These are phyloP conservation scores for Venturia nashicola DNA, from an alignment of 2,329 filamentous ascomycete species.

Conservation along the genomic window DNA sequence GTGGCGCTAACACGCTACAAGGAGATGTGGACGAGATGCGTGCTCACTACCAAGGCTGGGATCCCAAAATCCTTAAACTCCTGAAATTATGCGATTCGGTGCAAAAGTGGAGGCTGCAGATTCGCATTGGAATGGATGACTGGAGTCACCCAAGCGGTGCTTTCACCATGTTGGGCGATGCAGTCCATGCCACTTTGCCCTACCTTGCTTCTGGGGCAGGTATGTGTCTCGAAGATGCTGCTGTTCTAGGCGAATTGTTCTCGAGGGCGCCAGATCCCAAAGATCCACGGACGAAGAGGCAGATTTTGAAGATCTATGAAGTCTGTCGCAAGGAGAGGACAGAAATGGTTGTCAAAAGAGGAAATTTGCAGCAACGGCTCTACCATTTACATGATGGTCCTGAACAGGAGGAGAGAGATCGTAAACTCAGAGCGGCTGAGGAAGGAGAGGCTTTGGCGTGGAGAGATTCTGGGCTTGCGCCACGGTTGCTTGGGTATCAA, in stretches of 20 bases:
- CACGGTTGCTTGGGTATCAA: background rate
- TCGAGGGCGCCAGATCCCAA: background rate
- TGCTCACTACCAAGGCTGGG: slow-evolving; percentile 44
- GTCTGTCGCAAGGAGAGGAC: slow-evolving; percentile 45
- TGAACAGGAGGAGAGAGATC: slow-evolving; percentile 43
- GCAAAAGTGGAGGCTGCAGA: slow-evolving; percentile 49
- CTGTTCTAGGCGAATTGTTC: slow-evolving; percentile 14
- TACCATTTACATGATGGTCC: slow-evolving; percentile 49
- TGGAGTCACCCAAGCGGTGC: background rate
- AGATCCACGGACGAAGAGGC: background rate
- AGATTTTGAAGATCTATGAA: slow-evolving; percentile 35
- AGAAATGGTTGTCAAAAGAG: slow-evolving; percentile 45
- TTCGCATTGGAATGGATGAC: slow-evolving; percentile 38
- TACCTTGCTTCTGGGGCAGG: slow-evolving; percentile 48
- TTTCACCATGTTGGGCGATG: slow-evolving; percentile 37
- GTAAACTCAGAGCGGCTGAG: slow-evolving; percentile 17
- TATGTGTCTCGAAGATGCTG: slow-evolving; percentile 26
- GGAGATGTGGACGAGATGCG: slow-evolving; percentile 43
- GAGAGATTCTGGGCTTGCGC: slow-evolving; percentile 3
- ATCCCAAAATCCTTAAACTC: slow-evolving; percentile 41
- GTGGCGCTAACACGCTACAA: slow-evolving; percentile 25
- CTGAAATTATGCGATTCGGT: slow-evolving; percentile 45
- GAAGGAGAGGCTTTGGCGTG: slow-evolving; percentile 16
- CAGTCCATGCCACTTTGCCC: slow-evolving; percentile 50
- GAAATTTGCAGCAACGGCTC: slow-evolving; percentile 48